Percentiles rank a stretch among this genome's conserved stretches.
Conservation (phyloP, 208 protist genomes). For the Trypanosoma scelopori region DNA sequence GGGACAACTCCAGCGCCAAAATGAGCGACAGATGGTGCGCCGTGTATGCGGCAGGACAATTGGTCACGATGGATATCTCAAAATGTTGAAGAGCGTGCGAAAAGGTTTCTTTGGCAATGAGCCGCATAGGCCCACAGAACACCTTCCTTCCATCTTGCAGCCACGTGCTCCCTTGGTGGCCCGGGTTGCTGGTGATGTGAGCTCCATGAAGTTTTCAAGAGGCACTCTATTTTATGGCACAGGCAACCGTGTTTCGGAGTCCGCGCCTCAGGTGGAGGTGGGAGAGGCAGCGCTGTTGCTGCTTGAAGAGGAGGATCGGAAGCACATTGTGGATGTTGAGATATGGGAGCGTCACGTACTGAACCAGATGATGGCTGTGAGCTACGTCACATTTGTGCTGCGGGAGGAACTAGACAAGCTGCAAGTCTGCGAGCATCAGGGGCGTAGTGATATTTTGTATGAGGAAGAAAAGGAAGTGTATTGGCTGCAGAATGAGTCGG, state of each 20-base stretch:
- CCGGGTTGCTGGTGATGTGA: not conserved
- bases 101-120: slow-evolving; percentile 38
- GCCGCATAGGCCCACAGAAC: slow-evolving; percentile 10
- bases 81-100: slow-evolving; percentile 57
- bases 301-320: slow-evolving; percentile 50
- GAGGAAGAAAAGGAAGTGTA: slow-evolving; percentile 63
- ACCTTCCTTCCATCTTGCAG: slow-evolving; percentile 48
- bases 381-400: slow-evolving; percentile 76
- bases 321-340: slow-evolving; percentile 51
- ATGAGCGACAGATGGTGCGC: slow-evolving; percentile 18
- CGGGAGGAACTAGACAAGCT: slow-evolving; percentile 69
- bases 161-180: slow-evolving; percentile 25
- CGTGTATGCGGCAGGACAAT: slow-evolving; percentile 34
- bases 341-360: slow-evolving; percentile 59
- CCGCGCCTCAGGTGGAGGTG: slow-evolving; percentile 20
- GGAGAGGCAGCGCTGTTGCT: slow-evolving; percentile 29
- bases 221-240: slow-evolving; percentile 8
- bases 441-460: slow-evolving; percentile 33
- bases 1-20: not conserved
- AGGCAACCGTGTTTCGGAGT: slow-evolving; percentile 1
- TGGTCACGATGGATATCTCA: slow-evolving; percentile 36
- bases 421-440: slow-evolving; percentile 37
- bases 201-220: slow-evolving; percentile 13
- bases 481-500: slow-evolving; percentile 48
- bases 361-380: slow-evolving; percentile 74